Conservation (phyloP, 306 rosid genomes). For the Prinsepia uniflora region DNA sequence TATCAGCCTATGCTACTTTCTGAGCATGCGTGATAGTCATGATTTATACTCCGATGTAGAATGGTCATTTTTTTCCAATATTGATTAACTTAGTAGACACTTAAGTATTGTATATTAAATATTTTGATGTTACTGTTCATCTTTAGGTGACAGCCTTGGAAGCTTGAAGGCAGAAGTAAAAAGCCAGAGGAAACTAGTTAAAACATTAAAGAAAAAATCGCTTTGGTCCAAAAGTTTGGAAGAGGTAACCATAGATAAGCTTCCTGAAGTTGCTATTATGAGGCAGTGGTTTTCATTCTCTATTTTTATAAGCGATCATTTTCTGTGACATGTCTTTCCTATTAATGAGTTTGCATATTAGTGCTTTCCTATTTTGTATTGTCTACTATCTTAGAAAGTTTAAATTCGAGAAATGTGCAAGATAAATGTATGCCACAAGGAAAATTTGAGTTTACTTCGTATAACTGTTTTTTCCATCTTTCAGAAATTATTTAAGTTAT, state of each 20-base stretch:
- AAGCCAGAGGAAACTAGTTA: slow-evolving; percentile 65
- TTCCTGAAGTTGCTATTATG: slow-evolving; percentile 21
- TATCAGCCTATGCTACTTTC: neutral
- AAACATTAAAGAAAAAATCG: slow-evolving; percentile 68
- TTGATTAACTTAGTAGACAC: neutral
- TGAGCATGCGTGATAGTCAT: neutral
- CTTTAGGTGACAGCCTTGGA: slow-evolving; percentile 51
- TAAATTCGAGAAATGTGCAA: neutral
- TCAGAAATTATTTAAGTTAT: neutral
- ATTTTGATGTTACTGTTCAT: slow-evolving; percentile 14
- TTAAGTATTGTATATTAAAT: neutral
- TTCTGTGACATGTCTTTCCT: neutral
- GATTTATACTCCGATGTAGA: neutral
- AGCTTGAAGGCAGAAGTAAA: slow-evolving; percentile 59
- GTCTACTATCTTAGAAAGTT: neutral
- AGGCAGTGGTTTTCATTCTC: neutral
- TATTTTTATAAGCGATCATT: neutral
- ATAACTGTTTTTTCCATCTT: neutral
- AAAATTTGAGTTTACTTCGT: neutral
- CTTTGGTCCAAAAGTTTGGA: slow-evolving; percentile 82
- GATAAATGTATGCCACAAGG: neutral
- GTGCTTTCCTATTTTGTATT: neutral
- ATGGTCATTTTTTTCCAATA: neutral
- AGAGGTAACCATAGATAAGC: slow-evolving; percentile 58
- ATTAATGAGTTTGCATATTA: neutral